Evolutionary conservation across 2,329 filamentous ascomycete species (phyloP).

Genomic region (Tolypocladium tropicale): DNA sequence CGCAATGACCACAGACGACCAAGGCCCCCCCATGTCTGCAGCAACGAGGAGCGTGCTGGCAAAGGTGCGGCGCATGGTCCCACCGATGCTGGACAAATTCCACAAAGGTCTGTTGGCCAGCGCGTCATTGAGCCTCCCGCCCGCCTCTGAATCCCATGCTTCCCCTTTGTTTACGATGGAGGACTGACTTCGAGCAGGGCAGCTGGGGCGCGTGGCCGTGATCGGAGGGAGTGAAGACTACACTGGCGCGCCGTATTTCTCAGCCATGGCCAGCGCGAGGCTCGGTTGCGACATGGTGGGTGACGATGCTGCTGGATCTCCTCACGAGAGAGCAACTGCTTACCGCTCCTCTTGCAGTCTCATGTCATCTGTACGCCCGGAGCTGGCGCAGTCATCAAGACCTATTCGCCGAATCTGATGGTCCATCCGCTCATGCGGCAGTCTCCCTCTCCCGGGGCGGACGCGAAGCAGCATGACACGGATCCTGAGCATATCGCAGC

Average conservation of each 20-base stretch:
- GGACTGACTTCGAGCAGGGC: constrained; percentile 48
- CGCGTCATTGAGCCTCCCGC: constrained; percentile 1
- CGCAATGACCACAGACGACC: constrained; percentile 13
- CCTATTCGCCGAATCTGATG: constrained; percentile 97
- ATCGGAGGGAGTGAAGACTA: constrained; percentile 95
- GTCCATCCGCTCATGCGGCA: constrained; percentile 94
- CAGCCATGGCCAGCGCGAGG: constrained; percentile 88
- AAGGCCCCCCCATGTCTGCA: constrained; percentile 45
- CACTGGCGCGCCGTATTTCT: constrained; percentile 95
- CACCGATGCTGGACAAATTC: constrained; percentile 89
- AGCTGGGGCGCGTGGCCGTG: constrained; percentile 83
- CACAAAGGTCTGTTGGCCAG: constrained; percentile 66
- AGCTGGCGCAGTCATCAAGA: constrained; percentile 85
- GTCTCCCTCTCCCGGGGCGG: constrained; percentile 25
- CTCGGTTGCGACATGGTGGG: constrained; percentile 82
- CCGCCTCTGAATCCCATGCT: too few relatives aligned
- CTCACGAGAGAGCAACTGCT: neutral
- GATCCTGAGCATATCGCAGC: constrained; percentile 52
- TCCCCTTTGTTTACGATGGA: neutral
- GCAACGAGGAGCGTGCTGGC: constrained; percentile 64
- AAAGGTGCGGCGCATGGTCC: constrained; percentile 82
- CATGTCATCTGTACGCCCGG: constrained; percentile 93
- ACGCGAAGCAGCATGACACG: constrained; percentile 30
- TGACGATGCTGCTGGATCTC: neutral
- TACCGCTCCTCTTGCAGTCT: constrained; percentile 40